Conservation (phyloP, 345 rosid species). For the Clarkia xantiana region DNA sequence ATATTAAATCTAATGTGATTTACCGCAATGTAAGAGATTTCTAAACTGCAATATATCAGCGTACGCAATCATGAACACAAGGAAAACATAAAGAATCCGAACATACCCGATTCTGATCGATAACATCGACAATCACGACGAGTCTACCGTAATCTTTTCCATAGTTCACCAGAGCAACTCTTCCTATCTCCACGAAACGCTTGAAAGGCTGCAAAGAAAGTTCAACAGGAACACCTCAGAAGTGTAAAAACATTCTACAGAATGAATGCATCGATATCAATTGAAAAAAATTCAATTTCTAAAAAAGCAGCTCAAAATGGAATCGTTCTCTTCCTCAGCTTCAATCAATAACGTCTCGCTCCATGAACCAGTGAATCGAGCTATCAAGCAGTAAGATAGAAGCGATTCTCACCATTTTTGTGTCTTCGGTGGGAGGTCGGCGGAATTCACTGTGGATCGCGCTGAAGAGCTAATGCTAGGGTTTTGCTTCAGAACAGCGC, state of each 20-base stretch:
- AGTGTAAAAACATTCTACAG: neutral
- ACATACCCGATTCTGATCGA: slow-evolving; percentile 9
- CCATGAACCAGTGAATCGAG: neutral
- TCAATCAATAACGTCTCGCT: neutral
- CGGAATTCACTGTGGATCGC: too few relatives aligned
- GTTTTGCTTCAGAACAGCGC: too few relatives aligned
- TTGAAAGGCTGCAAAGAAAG: slow-evolving; percentile 4
- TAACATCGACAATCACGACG: slow-evolving; percentile 7
- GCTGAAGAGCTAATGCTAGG: too few relatives aligned
- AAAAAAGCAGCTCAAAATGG: neutral
- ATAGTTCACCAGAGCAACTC: slow-evolving; percentile 4
- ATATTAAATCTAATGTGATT: too few relatives aligned
- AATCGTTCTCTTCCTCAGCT: neutral
- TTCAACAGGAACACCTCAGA: neutral
- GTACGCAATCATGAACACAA: neutral
- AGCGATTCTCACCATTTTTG: too few relatives aligned
- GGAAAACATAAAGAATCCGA: neutral
- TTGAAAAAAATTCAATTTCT: neutral
- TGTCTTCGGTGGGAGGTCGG: too few relatives aligned
- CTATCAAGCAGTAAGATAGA: too few relatives aligned
- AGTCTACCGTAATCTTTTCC: slow-evolving; percentile 8
- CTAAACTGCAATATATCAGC: neutral
- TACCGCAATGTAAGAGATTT: too few relatives aligned
- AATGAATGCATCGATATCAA: neutral
- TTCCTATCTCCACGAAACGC: slow-evolving; percentile 8